A percentile compares a stretch with the other conserved stretches of the same genome.
These are phyloP conservation scores for Thamnidium elegans DNA, from an alignment of 192 early-diverging fungal species.

Conservation along the genomic window DNA sequence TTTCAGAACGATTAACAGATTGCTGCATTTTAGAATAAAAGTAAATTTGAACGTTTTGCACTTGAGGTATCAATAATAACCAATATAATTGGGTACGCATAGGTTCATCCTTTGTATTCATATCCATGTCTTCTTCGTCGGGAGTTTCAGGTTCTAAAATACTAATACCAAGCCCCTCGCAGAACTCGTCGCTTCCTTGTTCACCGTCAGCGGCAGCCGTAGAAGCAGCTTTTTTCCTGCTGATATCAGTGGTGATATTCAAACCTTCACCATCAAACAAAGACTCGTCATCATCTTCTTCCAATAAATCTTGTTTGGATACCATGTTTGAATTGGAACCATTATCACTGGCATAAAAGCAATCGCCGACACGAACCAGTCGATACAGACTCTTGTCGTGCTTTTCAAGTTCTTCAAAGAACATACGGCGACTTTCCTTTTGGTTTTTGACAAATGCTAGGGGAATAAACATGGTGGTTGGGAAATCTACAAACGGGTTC, in stretches of 20 bases:
- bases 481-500: slow-evolving; percentile 55
- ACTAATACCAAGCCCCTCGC: slow-evolving; percentile 52
- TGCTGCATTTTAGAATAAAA: slow-evolving; percentile 67
- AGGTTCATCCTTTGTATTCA: background rate
- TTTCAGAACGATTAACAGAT: slow-evolving; percentile 46
- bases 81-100: slow-evolving; percentile 53
- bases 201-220: background rate
- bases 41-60: slow-evolving; percentile 53
- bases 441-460: slow-evolving; percentile 48
- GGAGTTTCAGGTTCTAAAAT: slow-evolving; percentile 23
- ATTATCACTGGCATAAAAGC: slow-evolving; percentile 49
- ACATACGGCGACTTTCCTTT: slow-evolving; percentile 44
- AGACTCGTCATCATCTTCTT: slow-evolving; percentile 5
- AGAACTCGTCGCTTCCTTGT: slow-evolving; percentile 41
- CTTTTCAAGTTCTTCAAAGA: slow-evolving; percentile 50
- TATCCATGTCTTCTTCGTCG: slow-evolving; percentile 20
- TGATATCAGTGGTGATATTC: slow-evolving; percentile 9
- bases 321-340: background rate
- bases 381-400: slow-evolving; percentile 45
- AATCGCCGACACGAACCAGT: slow-evolving; percentile 47
- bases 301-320: background rate
- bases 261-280: background rate
- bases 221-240: background rate
- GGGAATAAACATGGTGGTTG: slow-evolving; percentile 49
- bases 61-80: slow-evolving; percentile 58